Evolutionary conservation across 108 stramenopile genomes (phyloP), one percentile per base, ranked within the genome.

Genomic region (Stephanodiscus triporus): DNA sequence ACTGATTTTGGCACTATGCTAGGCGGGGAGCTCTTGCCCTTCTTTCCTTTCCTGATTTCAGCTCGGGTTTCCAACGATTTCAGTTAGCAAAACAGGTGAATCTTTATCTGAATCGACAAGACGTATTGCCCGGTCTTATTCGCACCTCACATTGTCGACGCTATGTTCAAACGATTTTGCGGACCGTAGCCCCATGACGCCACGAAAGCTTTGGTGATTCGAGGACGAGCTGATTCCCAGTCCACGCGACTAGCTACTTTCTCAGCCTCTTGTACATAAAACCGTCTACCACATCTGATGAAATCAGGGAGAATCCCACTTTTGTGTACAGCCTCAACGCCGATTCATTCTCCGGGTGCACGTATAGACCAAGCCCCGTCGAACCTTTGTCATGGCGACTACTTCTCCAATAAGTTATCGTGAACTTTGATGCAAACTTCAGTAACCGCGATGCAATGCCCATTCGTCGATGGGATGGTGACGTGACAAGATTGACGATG

Each of bases 371-470:
- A 32, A 92, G 45, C 10, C 38, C 22, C 22, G 23, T 62, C 42
- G 20, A 26, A 30, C 5, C 16, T 16, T 23, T 32, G 29, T 67
- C 26, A 16, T 73, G 36, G 29, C 17, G 26, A 27, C 43, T n/a
- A 1, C 76, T 42, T 26, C 50, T 19, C 86, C 85, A 87, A 20
- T 81, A 43, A 7, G 77, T 43, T 32, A 49, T 49, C 2, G 80
- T 78, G 68, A 75, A 88, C 30, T 70, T 81, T 27, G 68, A 53
- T 7, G 92, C 88, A 23, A 78, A 74, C 10, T 64, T 26, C 4
- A 93, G 24, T 7, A 93, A 6, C 2, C 77, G 56, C 8, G 86
- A 81, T 2, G 87, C 92, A n/a, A 93, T 77, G 7, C 92, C 92
- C 45, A 70, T 62, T 36, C 92, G 73, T 43, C 92, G 78, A 64